Percentiles rank a stretch among this genome's conserved stretches.
phyloP scores from a whole-genome alignment of 2,329 filamentous ascomycete genomes.

The Lasiodiplodia sp. region DNA sequence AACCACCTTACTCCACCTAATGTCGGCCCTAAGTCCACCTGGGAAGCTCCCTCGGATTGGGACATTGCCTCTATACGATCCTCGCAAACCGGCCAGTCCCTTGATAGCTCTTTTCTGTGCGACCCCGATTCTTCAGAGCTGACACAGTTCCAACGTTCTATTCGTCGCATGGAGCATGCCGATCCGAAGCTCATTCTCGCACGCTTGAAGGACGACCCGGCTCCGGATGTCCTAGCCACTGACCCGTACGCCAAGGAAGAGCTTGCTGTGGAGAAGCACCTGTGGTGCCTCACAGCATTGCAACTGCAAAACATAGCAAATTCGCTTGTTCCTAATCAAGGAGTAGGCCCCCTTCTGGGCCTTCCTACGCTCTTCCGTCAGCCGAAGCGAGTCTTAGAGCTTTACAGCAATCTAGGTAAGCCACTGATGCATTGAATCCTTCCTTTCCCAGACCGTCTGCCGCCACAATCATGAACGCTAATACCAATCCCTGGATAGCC shows the following conservation, averaged over 20 bases:
- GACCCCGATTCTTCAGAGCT: constrained; percentile 34
- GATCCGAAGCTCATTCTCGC: constrained; percentile 61
- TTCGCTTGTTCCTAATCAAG: constrained; percentile 37
- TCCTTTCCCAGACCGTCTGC: constrained; percentile 34
- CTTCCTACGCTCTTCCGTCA: constrained; percentile 36
- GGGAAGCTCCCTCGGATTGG: constrained; percentile 45
- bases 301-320: constrained; percentile 46
- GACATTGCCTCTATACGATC: constrained; percentile 38
- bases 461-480: constrained; percentile 35
- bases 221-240: constrained; percentile 45
- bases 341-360: constrained; percentile 24
- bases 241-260: constrained; percentile 51
- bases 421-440: constrained; percentile 26
- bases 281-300: constrained; percentile 69
- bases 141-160: constrained; percentile 60
- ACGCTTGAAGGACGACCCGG: constrained; percentile 59
- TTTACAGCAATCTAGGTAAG: constrained; percentile 46
- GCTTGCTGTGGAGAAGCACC: constrained; percentile 63
- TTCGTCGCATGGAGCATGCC: constrained; percentile 63
- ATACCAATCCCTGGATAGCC: constrained; percentile 38
- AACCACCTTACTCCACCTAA: not conserved
- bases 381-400: constrained; percentile 38
- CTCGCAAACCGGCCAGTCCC: constrained; percentile 23
- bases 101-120: constrained; percentile 22
- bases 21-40: constrained; percentile 27